These are phyloP conservation scores for Macadamia tetraphylla DNA, from an alignment of 164 flowering plant species.

Conservation along the genomic window DNA sequence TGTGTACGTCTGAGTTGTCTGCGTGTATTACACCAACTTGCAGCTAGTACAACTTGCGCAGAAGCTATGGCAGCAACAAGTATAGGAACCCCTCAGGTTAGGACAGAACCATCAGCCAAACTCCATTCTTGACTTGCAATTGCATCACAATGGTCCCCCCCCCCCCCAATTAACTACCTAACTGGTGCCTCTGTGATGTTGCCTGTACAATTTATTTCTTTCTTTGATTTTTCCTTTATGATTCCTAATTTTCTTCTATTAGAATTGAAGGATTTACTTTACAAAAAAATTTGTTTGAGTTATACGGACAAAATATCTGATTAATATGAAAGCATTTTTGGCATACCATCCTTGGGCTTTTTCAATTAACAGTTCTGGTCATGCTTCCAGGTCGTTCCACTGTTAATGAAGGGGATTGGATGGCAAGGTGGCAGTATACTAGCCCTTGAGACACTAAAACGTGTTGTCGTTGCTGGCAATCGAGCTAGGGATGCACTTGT, in stretches of 20 bases:
- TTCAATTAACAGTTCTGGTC: background rate
- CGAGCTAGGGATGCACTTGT: constrained; percentile 99
- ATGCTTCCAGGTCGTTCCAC: constrained; percentile 84
- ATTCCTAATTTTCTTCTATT: no score
- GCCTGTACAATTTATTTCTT: no score
- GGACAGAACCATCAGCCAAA: background rate
- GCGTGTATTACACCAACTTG: constrained; percentile 96
- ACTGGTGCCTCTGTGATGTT: no score
- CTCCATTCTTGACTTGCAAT: no score
- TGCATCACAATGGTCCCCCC: no score
- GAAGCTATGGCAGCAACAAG: constrained; percentile 99
- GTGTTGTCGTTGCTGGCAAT: constrained; percentile 98
- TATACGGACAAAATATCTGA: no score
- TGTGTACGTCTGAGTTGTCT: constrained; percentile 97
- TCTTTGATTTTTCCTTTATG: no score
- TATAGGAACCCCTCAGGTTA: constrained; percentile 94
- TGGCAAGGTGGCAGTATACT: constrained; percentile 99
- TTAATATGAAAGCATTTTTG: no score
- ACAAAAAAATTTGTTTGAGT: no score
- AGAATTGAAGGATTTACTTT: no score
- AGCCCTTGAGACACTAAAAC: constrained; percentile 96
- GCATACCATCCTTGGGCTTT: no score
- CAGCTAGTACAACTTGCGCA: constrained; percentile 95
- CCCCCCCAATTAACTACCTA: no score
- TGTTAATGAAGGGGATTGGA: constrained; percentile 98